A percentile compares a stretch with the other conserved stretches of the same genome.
Evolutionary conservation across 208 protist species (phyloP).

Genomic region (Tritrichomonas musculus): DNA sequence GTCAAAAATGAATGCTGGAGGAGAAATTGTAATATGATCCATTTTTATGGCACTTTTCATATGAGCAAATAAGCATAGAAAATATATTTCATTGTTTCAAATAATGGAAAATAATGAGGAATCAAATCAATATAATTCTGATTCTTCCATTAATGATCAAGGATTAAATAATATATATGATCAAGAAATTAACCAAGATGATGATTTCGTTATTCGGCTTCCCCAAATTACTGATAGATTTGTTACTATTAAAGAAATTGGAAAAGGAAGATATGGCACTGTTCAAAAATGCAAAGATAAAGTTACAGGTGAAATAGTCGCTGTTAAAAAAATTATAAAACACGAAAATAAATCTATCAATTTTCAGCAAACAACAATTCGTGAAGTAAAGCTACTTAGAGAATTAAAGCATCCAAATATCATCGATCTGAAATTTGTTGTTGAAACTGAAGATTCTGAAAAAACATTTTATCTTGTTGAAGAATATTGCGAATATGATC

Average conservation of each 20-base stretch:
- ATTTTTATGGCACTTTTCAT: background rate
- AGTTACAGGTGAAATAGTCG: background rate
- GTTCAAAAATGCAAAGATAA: constrained; percentile 14
- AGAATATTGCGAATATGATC: constrained; percentile 25
- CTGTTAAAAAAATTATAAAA: constrained; percentile 30
- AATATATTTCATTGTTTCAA: too few species aligned
- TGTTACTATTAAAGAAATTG: background rate
- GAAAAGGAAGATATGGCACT: background rate
- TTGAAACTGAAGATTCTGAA: background rate
- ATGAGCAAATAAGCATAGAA: background rate
- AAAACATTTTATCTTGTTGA: background rate
- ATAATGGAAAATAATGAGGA: too few species aligned
- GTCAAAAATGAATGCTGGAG: background rate
- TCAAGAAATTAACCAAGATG: too few species aligned
- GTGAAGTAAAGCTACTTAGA: background rate
- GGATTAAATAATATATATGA: too few species aligned
- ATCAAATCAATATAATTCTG: too few species aligned
- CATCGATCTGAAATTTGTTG: background rate
- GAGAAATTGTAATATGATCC: background rate
- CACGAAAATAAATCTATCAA: background rate
- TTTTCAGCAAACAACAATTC: background rate
- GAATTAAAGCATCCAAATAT: background rate
- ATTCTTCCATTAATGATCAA: too few species aligned
- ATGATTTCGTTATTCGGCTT: too few species aligned
- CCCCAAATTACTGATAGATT: background rate